Conservation (phyloP, 495 filamentous ascomycete genomes). For the Hypoxylon lenormandii region DNA sequence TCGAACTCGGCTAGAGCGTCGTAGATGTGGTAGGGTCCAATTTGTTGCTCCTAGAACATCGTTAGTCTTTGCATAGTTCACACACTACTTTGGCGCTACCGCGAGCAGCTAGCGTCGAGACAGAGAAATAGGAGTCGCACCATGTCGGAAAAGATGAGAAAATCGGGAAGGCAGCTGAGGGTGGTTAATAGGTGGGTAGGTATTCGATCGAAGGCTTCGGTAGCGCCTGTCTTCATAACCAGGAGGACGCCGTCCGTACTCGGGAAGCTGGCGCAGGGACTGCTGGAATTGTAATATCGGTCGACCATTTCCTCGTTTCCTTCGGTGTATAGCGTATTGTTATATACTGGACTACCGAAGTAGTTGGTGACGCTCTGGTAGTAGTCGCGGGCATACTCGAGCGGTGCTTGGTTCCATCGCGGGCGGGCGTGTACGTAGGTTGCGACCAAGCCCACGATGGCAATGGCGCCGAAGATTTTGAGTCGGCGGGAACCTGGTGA, state of each 20-base stretch:
- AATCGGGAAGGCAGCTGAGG: conserved; percentile 58
- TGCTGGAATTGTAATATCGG: conserved; percentile 46
- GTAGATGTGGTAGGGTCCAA: conserved; percentile 59
- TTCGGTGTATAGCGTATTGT: conserved; percentile 47
- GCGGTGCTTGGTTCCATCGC: conserved; percentile 37
- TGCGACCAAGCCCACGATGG: conserved; percentile 35
- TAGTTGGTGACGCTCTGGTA: conserved; percentile 47
- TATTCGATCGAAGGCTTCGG: conserved; percentile 61
- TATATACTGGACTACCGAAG: conserved; percentile 43
- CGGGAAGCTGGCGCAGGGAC: conserved; percentile 48
- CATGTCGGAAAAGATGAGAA: conserved; percentile 66
- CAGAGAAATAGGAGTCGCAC: conserved; percentile 28
- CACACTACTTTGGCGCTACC: conserved; percentile 6
- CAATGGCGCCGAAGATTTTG: conserved; percentile 37
- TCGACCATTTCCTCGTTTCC: conserved; percentile 45
- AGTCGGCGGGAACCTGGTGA: conserved; percentile 46
- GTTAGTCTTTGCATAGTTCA: conserved; percentile 30
- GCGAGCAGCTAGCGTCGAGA: neutral
- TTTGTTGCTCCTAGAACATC: conserved; percentile 53
- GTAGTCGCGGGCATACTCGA: conserved; percentile 50
- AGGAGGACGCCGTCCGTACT: conserved; percentile 48
- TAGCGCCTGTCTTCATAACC: conserved; percentile 66
- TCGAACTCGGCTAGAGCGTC: conserved; percentile 64
- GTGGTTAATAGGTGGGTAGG: conserved; percentile 63
- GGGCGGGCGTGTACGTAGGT: conserved; percentile 40